A percentile compares a stretch with the other conserved stretches of the same genome.
These are phyloP conservation scores for Ustilago esculenta DNA, from an alignment of 1,284 basidiomycete genomes.

Conservation along the genomic window DNA sequence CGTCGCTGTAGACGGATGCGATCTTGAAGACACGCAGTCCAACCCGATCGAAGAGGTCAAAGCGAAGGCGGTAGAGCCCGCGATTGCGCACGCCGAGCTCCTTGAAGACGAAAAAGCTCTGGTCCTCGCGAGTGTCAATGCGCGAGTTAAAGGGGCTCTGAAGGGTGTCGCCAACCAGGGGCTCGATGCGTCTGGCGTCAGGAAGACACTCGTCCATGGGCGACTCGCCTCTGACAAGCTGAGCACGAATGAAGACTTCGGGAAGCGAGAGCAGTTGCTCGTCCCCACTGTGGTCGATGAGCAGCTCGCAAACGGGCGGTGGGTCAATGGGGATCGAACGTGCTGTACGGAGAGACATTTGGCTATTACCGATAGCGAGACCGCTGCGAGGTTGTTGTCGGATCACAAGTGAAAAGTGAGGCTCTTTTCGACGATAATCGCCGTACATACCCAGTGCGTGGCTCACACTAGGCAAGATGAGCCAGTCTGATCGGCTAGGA, in stretches of 20 bases:
- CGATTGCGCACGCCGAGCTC: constrained; percentile 49
- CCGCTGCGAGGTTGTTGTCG: constrained; percentile 48
- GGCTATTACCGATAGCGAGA: constrained; percentile 45
- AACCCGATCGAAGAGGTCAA: constrained; percentile 49
- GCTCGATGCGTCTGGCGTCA: constrained; percentile 29
- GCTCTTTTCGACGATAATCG: constrained; percentile 15
- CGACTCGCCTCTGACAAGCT: constrained; percentile 26
- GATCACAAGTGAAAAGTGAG: constrained; percentile 45
- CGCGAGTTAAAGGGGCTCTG: constrained; percentile 40
- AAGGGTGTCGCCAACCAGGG: constrained; percentile 39
- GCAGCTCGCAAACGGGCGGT: constrained; percentile 48
- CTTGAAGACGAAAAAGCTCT: constrained; percentile 55
- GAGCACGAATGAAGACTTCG: constrained; percentile 40
- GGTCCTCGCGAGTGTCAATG: constrained; percentile 45
- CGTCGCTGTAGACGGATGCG: constrained; percentile 38
- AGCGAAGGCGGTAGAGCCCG: constrained; percentile 48
- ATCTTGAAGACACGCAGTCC: constrained; percentile 29
- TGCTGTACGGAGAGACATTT: constrained; percentile 44
- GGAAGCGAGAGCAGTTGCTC: constrained; percentile 47
- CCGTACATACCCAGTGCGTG: constrained; percentile 28
- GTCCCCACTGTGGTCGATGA: constrained; percentile 39
- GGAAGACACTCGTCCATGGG: constrained; percentile 32
- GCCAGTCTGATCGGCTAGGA: constrained; percentile 29
- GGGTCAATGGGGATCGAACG: constrained; percentile 46
- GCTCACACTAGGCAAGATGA: constrained; percentile 33